Evolutionary conservation across 768 basidiomycete genomes (phyloP).

Genomic region (Lactarius akahatsu): DNA sequence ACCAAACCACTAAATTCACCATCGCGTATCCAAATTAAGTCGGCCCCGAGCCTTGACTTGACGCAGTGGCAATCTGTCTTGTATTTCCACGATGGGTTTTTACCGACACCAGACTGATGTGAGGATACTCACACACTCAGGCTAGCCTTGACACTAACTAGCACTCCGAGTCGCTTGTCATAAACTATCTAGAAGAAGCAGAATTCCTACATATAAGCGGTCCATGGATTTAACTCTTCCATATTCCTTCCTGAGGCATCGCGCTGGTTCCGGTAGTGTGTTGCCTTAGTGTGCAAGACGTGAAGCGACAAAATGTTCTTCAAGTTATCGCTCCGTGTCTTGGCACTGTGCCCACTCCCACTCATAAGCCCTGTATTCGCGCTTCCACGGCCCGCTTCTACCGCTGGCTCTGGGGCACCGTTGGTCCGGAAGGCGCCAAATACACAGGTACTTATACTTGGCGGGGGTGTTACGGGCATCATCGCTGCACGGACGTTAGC

Average conservation of each 20-base stretch:
- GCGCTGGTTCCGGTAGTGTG: not conserved
- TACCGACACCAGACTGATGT: not conserved
- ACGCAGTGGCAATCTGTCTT: no score
- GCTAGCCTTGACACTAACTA: no score
- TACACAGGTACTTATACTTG: constrained; percentile 53
- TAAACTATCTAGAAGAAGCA: not conserved
- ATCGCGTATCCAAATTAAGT: no score
- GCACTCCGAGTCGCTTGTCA: not conserved
- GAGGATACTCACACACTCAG: not conserved
- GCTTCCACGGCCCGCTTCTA: not conserved
- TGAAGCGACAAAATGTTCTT: not conserved
- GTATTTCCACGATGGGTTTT: not conserved
- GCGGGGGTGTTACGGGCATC: constrained; percentile 61
- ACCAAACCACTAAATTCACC: no score
- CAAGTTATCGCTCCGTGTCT: not conserved
- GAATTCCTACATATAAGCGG: not conserved
- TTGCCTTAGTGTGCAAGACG: not conserved
- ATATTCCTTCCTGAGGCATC: not conserved
- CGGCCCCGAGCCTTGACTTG: no score
- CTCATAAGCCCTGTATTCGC: not conserved
- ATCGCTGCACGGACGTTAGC: constrained; percentile 60
- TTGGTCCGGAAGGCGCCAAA: constrained; percentile 1
- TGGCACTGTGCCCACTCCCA: not conserved
- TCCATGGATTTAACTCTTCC: not conserved
- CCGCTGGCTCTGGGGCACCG: not conserved